Evolutionary conservation across 306 rosid species (phyloP), one percentile per base, ranked within the genome.

Genomic region (Lupinus albus): DNA sequence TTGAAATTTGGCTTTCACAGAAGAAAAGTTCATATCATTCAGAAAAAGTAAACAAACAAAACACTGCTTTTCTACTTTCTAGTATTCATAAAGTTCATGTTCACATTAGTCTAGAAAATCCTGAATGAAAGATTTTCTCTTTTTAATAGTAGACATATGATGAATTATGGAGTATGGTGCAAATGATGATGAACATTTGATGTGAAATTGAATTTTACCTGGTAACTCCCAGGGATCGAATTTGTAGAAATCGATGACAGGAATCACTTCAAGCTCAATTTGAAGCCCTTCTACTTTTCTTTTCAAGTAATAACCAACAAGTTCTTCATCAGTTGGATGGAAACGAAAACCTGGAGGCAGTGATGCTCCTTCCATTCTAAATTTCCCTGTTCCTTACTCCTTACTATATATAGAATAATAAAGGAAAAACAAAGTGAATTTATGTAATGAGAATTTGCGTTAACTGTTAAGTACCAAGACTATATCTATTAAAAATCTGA

Each of bases 201-300:
- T 10, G 17, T 51, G 41, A 71, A 32, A n/a, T 74, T 36, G 63
- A 68, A 32, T 17, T 73, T 59, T 82, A 89, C 96, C 97, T 28
- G 97, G 97, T 70, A 91, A 82, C 67, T 91, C 97, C 97, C 97
- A 91, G 0, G 97, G 97, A 51, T 91, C 97, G 44, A 83, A 88
- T 68, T 89, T 91, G 86, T 91, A 89, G 80, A 91, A 84, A 68
- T 91, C 96, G 72, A 91, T 79, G 8, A 82, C 95, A 0, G 94
- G 97, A 38, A 91, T 87, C 30, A 91, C 96, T 79, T 91, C 97
- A 42, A 91, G 96, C 80, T 91, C 97, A 64, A 91, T 85, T 72
- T 86, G 76, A 25, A 87, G 95, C 11, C 92, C 88, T 38, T 87
- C 86, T 32, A 89, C 87, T 67, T 91, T 91, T 64, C 97, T 89